Base-by-base conservation (phyloP, 441 rosid species). In the Croton setiger region DNA sequence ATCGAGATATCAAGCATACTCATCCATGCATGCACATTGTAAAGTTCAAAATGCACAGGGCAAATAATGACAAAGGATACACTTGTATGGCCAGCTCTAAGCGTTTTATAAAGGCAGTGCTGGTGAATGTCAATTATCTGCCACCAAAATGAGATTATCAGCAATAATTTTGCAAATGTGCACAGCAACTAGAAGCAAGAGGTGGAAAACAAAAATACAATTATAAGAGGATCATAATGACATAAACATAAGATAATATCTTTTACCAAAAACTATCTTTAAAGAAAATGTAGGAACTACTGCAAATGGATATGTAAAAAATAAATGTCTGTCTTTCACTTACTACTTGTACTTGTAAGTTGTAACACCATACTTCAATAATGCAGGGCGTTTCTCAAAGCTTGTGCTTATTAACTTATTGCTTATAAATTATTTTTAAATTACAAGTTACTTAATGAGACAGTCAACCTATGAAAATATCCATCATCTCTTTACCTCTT, bases 61-160 rank as follows among this genome's bases (percentile, higher is more conserved):
- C 35, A 7, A 62, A 37, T 17, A 52, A 53, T 4, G 47, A 45
- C 41, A n/a, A 81, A 85, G 97, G 93, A 89, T 93, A 89, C 98
- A 57, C 96, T 89, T 65, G 91, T 68, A 75, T 93, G 98, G 61
- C 93, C 97, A 74, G 84, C 80, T 84, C 97, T 87, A 73, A 93
- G 76, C 21, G 96, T 87, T 78, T 93, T 93, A 60, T 86, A 91
- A 66, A 88, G 85, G 61, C 93, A 75, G 67, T 81, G 82, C 75
- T 83, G 96, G 66, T 70, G 84, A 78, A 86, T 74, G 72, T 88
- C 97, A 68, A 91, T 78, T 62, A 93, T 91, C 98, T 93, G 93
- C 43, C 60, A 75, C 15, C 63, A 27, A 73, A 63, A 70, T 54
- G 54, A 21, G 23, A 66, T 68, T 49, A 68, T 61, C 45, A 71